Evolutionary conservation across 164 flowering plant species (phyloP), one percentile per base, ranked within the genome.

Genomic region (Brasenia schreberi): DNA sequence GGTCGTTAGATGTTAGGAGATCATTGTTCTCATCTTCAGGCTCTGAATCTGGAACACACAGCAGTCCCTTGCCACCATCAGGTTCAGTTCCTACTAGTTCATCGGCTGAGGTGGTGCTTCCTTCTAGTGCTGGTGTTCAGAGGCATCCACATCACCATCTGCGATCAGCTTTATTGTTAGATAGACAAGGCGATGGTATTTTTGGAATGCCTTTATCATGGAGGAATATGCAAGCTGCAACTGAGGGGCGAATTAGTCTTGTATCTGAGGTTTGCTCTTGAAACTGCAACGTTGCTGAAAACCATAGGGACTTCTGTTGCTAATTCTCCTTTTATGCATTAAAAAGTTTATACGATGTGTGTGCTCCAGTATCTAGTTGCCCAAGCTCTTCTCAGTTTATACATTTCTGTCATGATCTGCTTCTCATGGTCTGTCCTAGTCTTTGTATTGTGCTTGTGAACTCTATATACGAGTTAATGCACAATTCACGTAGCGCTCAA

Each of bases 221-320:
- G 65, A 83, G 86, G 62, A 68, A 73, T 62, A 75, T 84, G 71
- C 81, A 87, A 70, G 75, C 85, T 66, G 81, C 76, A 1, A 53
- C 80, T 67, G 95, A 84, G 78, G 91, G 87, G 70, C 82, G 87
- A 80, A 81, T 78, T 76, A 76, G 91, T 74, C 81, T 89, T 42
- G 82, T 81, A 10, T 80, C 96, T 42, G 98, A 92, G 98, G 98
- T 92, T 64, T 71, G 83, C 77, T 67, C 68, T 73, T 33, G 18
- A 49, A 33, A 27, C 33, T 18, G 39, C 39, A 33, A 33, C 3
- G 39, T 33, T 33, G 39, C 39, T 33, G 39, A 33, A 33, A 33
- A 33, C 39, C 39, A 1, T 33, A 33, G 39, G 39, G 39, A 33
- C 39, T 33, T 1, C 39, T 33, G 39, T 33, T 33, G 39, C 39